These are phyloP conservation scores for Ensete ventricosum DNA, from an alignment of 176 grass and related monocot species.

Conservation along the genomic window DNA sequence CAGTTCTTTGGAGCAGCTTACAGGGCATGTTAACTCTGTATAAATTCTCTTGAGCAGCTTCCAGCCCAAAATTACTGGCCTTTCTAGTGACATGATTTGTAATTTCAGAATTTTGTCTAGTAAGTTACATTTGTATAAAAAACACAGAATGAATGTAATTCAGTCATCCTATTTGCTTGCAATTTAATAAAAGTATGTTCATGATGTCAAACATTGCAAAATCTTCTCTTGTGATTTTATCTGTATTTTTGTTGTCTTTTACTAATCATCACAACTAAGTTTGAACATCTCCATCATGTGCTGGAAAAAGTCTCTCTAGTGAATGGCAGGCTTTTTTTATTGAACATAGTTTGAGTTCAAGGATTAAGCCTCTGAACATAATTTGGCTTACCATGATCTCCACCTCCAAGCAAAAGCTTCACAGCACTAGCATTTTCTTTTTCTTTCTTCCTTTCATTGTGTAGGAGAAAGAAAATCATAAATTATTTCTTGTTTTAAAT, in stretches of 20 bases:
- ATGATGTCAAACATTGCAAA: neutral
- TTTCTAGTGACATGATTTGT: neutral
- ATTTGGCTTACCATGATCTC: no score
- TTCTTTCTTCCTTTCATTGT: neutral
- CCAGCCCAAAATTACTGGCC: no score
- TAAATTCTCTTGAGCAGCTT: neutral
- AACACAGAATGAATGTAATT: neutral
- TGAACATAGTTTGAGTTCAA: no score
- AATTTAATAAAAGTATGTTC: neutral
- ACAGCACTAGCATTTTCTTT: neutral
- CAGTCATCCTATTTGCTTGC: neutral
- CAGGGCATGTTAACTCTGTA: neutral
- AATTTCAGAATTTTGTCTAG: slow-evolving; percentile 1
- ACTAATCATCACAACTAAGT: neutral
- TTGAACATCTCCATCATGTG: neutral
- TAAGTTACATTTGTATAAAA: neutral
- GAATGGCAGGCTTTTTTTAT: no score
- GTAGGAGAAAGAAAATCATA: neutral
- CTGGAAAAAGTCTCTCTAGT: no score
- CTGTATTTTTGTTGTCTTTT: neutral
- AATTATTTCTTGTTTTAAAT: no score
- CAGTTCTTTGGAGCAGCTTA: neutral
- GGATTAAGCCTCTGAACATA: no score
- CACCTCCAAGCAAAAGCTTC: neutral
- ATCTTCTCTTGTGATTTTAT: neutral